A percentile compares a stretch with the other conserved stretches of the same genome.
Conservation (phyloP, 495 filamentous ascomycete species). For the Talaromyces ruber region DNA sequence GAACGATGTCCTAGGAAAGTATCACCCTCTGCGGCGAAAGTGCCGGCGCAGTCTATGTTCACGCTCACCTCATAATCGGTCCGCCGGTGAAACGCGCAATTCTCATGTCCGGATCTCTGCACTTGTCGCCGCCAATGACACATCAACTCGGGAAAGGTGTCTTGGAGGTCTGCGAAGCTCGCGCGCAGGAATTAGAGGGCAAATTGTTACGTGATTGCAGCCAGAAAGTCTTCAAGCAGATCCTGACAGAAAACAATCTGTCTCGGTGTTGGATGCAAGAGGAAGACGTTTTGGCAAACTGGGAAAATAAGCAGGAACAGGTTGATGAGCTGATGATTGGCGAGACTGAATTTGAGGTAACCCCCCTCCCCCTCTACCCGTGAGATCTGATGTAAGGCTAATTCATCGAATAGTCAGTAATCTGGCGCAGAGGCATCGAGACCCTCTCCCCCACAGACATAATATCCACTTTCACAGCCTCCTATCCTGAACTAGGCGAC, state of each 20-base stretch:
- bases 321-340: constrained; percentile 33
- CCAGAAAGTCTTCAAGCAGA: constrained; percentile 18
- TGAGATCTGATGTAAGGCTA: background rate
- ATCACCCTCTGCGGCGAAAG: constrained; percentile 31
- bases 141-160: constrained; percentile 19
- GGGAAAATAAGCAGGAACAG: constrained; percentile 24
- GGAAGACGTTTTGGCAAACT: constrained; percentile 20
- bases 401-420: constrained; percentile 20
- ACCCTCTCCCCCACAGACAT: constrained; percentile 16
- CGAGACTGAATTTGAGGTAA: constrained; percentile 31
- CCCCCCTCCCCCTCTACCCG: background rate
- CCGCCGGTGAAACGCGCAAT: constrained; percentile 27
- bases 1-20: constrained; percentile 15
- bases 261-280: constrained; percentile 34
- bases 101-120: constrained; percentile 27
- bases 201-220: constrained; percentile 19
- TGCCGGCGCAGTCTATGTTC: constrained; percentile 30
- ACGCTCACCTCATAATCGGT: constrained; percentile 29
- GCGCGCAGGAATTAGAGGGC: constrained; percentile 21
- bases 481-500: constrained; percentile 17
- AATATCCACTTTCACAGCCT: constrained; percentile 24
- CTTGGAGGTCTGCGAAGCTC: constrained; percentile 20
- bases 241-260: constrained; percentile 26
- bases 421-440: constrained; percentile 34
- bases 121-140: constrained; percentile 26